Evolutionary conservation across 2,329 filamentous ascomycete genomes (phyloP).

Genomic region (Beauveria varroae): DNA sequence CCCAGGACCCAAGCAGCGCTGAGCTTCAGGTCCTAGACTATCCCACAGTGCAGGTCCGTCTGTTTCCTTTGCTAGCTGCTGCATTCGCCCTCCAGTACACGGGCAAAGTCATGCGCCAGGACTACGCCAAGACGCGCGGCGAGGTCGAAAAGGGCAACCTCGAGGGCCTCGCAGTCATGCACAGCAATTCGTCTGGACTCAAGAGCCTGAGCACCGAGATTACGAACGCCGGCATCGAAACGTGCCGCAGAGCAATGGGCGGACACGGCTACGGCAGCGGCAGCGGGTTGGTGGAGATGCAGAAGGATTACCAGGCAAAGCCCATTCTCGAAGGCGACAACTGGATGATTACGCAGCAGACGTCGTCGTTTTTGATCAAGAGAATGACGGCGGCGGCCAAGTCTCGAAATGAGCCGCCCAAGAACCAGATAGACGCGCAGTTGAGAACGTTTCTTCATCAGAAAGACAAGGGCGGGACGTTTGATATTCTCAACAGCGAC

Average conservation of each 20-base stretch:
- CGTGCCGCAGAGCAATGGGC: constrained; percentile 67
- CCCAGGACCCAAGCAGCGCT: constrained; percentile 44
- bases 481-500: constrained; percentile 65
- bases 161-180: constrained; percentile 58
- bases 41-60: constrained; percentile 70
- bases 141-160: constrained; percentile 29
- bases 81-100: constrained; percentile 77
- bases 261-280: constrained; percentile 71
- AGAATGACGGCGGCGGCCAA: constrained; percentile 44
- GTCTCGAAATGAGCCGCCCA: constrained; percentile 42
- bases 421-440: constrained; percentile 62
- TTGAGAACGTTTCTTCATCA: constrained; percentile 57
- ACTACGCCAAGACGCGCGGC: constrained; percentile 58
- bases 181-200: constrained; percentile 68
- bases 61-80: constrained; percentile 64
- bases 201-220: constrained; percentile 67
- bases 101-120: constrained; percentile 64
- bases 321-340: constrained; percentile 72
- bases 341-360: constrained; percentile 77
- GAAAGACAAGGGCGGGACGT: constrained; percentile 63
- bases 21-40: constrained; percentile 76
- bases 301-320: constrained; percentile 66
- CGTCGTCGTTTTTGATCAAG: constrained; percentile 70
- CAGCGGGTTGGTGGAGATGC: constrained; percentile 68
- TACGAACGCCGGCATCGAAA: constrained; percentile 66